These are phyloP conservation scores for Paecilomyces dactylethromorphus DNA, from an alignment of 2,329 filamentous ascomycete genomes.

Conservation along the genomic window DNA sequence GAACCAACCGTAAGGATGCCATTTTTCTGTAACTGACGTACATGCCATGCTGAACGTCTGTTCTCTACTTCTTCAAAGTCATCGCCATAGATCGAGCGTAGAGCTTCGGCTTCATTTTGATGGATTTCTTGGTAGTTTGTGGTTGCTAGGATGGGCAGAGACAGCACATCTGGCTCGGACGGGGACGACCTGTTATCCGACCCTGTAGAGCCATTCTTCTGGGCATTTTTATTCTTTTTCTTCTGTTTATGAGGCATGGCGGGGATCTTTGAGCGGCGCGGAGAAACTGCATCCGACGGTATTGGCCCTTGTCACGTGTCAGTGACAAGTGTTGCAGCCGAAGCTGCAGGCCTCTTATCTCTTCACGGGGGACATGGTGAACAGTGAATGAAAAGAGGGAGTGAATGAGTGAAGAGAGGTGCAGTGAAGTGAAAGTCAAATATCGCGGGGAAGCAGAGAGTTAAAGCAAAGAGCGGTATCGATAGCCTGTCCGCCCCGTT, in stretches of 20 bases:
- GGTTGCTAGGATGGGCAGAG: conserved; percentile 27
- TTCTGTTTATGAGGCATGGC: conserved; percentile 41
- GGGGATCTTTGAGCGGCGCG: conserved; percentile 24
- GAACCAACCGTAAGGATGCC: background rate
- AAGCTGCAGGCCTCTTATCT: conserved; percentile 37
- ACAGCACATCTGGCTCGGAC: conserved; percentile 23
- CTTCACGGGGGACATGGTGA: conserved; percentile 21
- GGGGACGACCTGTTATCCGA: conserved; percentile 28
- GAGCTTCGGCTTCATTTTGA: conserved; percentile 76
- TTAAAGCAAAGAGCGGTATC: conserved; percentile 8
- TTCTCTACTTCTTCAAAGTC: conserved; percentile 73
- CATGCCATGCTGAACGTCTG: conserved; percentile 75
- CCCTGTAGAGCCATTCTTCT: conserved; percentile 24
- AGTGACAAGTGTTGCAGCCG: conserved; percentile 35
- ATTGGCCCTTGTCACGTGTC: conserved; percentile 21
- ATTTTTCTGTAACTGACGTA: conserved; percentile 33
- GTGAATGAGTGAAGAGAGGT: conserved; percentile 1
- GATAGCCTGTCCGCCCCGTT: conserved; percentile 10
- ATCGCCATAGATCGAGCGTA: conserved; percentile 83
- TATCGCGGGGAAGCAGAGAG: background rate
- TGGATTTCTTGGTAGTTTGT: conserved; percentile 77
- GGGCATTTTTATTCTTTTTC: conserved; percentile 31
- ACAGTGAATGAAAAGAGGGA: conserved; percentile 4
- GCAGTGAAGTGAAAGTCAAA: background rate
- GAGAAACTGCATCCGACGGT: conserved; percentile 11